Evolutionary conservation across 1,284 basidiomycete species (phyloP), one percentile per base, ranked within the genome.

Genomic region (Sporisorium graminicola): DNA sequence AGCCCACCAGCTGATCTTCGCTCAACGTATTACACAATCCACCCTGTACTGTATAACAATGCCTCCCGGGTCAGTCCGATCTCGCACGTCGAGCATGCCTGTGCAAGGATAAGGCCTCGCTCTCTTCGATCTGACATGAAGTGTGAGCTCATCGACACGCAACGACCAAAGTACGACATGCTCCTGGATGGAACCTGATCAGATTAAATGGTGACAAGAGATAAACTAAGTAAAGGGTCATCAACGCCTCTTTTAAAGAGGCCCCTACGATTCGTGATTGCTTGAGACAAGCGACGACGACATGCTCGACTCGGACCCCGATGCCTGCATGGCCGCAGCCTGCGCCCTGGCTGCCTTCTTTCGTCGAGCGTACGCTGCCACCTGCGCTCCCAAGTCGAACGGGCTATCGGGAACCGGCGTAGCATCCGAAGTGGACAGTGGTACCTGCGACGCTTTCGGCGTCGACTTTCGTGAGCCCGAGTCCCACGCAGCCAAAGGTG

Each of bases 381-480:
- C 67, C 55, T 75, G 73, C 24, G 67, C 67, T 8, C 73, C 73
- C 31, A 70, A 35, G 37, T 75, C 73, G 27, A 75, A 75, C 5
- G 73, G 67, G 42, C 72, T 74, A 10, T 70, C 66, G 20, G 58
- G 59, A 4, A 47, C 63, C 10, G 63, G 49, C 3, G 67, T 57
- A 14, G 53, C 53, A 9, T 53, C 44, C 6, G 47, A 50, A 14
- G 24, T 51, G 9, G 37, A 29, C 18, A 74, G 57, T 1, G 63
- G 43, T 12, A 49, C 60, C 16, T 55, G n/a, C 3, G 65, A 60
- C 4, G 73, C 67, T 18, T 65, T 71, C 9, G 73, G 67, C 16
- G 68, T 75, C 22, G 64, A 53, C 33, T 66, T 69, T 3, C 58
- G 43, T 31, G 66, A 70, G 3, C 42, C 40, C 31, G 72, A 74